Evolutionary conservation across 257 asterid species (phyloP).

Genomic region (Solanum appendiculatum): DNA sequence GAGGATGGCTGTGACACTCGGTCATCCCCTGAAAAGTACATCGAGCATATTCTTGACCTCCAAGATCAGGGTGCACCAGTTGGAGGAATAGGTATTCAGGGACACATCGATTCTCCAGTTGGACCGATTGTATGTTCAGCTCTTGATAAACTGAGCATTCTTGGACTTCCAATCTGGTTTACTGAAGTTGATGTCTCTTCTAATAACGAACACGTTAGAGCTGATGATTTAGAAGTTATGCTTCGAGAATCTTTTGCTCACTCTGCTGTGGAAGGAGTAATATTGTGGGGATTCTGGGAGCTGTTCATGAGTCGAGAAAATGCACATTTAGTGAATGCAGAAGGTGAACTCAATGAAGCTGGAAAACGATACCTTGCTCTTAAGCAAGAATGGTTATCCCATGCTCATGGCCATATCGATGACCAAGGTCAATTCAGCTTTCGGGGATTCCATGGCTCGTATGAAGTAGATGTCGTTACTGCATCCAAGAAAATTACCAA

Average conservation of each 20-base stretch:
- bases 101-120: constrained; percentile 67
- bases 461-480: constrained; percentile 37
- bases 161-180: constrained; percentile 90
- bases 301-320: constrained; percentile 74
- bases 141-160: constrained; percentile 56
- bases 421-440: constrained; percentile 40
- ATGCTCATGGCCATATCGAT: constrained; percentile 39
- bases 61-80: constrained; percentile 78
- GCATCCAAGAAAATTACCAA: constrained; percentile 25
- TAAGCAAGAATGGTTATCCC: constrained; percentile 68
- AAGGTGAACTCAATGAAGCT: constrained; percentile 73
- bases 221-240: constrained; percentile 82
- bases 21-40: constrained; percentile 73
- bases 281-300: constrained; percentile 98
- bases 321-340: constrained; percentile 59
- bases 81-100: constrained; percentile 89
- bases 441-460: constrained; percentile 74
- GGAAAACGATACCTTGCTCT: constrained; percentile 55
- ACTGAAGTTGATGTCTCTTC: constrained; percentile 85
- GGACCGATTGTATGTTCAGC: constrained; percentile 64
- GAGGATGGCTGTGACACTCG: constrained; percentile 65
- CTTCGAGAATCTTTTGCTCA: constrained; percentile 81
- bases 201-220: constrained; percentile 56
- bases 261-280: constrained; percentile 81
- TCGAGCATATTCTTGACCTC: constrained; percentile 58